Evolutionary conservation across 768 basidiomycete species (phyloP), one percentile per base, ranked within the genome.

Genomic region (Hypsizygus marmoreus): DNA sequence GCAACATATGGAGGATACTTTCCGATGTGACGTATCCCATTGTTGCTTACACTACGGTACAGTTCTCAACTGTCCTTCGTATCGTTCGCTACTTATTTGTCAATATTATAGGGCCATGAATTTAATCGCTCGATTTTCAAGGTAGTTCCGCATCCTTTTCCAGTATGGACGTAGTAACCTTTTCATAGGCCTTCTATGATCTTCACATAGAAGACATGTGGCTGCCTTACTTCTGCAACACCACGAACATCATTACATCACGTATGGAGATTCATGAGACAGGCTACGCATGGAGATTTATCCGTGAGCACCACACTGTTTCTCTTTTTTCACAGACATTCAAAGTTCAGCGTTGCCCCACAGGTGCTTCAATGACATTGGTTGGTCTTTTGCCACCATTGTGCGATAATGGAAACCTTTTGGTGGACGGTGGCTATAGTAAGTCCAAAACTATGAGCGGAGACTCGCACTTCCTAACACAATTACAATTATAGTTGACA

Each of bases 191-290:
- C 13, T 95, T 97, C 63, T 95, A 93, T 56, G 92, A 91, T 64
- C 81, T 94, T 31, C 94, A 97, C 56, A 92, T 92, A 30, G 89
- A 93, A 66, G 95, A 97, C 67, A 95, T 97, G 90, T 98, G 95
- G 97, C 74, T 99, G 5, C 97, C 95, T 4, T 97, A 83, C 71
- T 98, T 95, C 69, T 97, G 94, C 68, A 98, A 98, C 58, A 91
- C 95, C 2, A 95, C 97, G 14, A 97, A 97, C 58, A 97, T 99
- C 64, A 93, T 86, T 41, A 91, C 90, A 34, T 97, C 93, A 7
- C 79, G 85, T 7, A 98, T 98, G 93, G 94, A 98, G 60, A 86
- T 98, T 32, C 97, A 99, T 58, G 89, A 95, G 56, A 91, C 91
- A 10, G 97, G 97, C n/a, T 98, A 97, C 70, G 95, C 97, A 10